Evolutionary conservation across 257 asterid genomes (phyloP), one percentile per base, ranked within the genome.

Genomic region (Solanum sejunctum): DNA sequence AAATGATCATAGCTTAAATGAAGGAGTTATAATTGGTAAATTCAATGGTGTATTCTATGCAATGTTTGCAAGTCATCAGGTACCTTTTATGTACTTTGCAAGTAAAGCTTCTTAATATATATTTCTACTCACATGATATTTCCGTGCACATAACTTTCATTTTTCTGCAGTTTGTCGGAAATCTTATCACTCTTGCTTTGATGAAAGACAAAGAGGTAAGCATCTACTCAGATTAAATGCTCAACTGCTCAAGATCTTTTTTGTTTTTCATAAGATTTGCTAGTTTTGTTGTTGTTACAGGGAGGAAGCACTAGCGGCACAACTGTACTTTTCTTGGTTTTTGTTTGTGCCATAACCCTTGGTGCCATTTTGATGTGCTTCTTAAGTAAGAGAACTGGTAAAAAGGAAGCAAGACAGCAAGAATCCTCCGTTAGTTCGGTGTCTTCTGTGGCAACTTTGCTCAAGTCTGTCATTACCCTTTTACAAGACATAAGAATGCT

Each of bases 1-100:
- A 61, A 85, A 85, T 56, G 95, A 90, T 58, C 54, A 87, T 86
- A 86, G 86, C 55, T 85, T 95, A 88, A 93, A 91, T 80, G 98
- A 92, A 83, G 98, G 93, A 77, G 89, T 91, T 45, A 94, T 95
- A 23, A 93, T 95, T 71, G 99, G 98, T 78, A 88, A 91, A 72
- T 94, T 94, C 84, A 96, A 96, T 83, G 99, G 99, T 85, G 89
- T 86, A 75, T 97, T 97, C 88, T 95, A 96, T 94, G 97, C 92
- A 23, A 92, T 95, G 92, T 95, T 90, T 90, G 98, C 98, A n/a
- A 82, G 92, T 58, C 96, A 94, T 87, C 99, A 97, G 99, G 99
- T 97, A 78, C 64, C 54, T 82, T 63, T 18, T 86, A 61, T 66
- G 56, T 10, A 55, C 39, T 63, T 80, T 60, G 64, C 83, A 52